Evolutionary conservation across 441 rosid species (phyloP).

Genomic region (Croton setiger): DNA sequence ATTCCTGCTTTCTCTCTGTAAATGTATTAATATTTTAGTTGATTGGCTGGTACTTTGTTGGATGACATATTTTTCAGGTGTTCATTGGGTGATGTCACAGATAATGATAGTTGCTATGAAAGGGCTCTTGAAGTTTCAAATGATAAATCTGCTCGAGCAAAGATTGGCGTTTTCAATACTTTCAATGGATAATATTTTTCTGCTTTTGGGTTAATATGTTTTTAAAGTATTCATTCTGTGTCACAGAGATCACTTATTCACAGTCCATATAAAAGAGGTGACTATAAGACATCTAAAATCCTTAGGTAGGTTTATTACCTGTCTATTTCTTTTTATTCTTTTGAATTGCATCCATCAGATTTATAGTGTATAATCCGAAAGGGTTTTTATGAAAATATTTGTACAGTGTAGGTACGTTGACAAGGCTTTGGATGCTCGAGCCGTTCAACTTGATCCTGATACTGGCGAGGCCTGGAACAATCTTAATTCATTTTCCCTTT

Average conservation of each 20-base stretch:
- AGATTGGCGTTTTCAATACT: constrained; percentile 42
- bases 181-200: not conserved
- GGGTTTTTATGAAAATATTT: constrained; percentile 21
- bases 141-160: constrained; percentile 88
- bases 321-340: no score
- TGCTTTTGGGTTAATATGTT: constrained; percentile 18
- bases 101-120: constrained; percentile 72
- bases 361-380: not conserved
- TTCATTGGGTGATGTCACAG: constrained; percentile 87
- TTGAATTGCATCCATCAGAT: constrained; percentile 4
- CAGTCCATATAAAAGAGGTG: constrained; percentile 86
- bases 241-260: constrained; percentile 90
- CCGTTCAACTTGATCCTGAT: constrained; percentile 97
- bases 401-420: constrained; percentile 79
- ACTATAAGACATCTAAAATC: constrained; percentile 76
- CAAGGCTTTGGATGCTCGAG: constrained; percentile 88
- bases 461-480: constrained; percentile 99
- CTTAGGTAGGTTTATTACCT: constrained; percentile 60
- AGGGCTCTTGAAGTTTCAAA: constrained; percentile 94
- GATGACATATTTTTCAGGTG: constrained; percentile 63
- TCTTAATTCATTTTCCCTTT: constrained; percentile 50
- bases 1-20: not conserved
- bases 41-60: not conserved
- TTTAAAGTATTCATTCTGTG: constrained; percentile 14
- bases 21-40: not conserved